Conservation (phyloP, 176 grass and related monocot genomes). For the Poa annua region DNA sequence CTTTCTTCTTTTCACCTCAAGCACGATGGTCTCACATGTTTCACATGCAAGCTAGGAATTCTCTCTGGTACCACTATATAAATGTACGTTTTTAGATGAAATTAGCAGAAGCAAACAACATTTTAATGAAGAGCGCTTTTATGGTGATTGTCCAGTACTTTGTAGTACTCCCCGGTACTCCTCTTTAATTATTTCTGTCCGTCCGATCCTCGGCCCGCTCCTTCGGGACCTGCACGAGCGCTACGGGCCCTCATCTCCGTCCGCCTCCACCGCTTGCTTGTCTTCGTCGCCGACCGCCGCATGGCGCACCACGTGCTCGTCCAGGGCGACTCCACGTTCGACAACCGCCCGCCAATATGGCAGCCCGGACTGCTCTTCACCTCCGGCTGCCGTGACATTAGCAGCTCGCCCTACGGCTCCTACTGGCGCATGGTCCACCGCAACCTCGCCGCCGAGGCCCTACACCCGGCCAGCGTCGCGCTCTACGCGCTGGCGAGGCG, state of each 20-base stretch:
- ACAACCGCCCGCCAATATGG: conserved; percentile 36
- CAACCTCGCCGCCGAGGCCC: conserved; percentile 52
- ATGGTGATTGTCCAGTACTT: too few species aligned
- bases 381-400: conserved; percentile 44
- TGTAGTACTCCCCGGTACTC: too few species aligned
- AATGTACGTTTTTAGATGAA: too few species aligned
- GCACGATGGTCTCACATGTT: too few species aligned
- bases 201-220: not conserved
- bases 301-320: conserved; percentile 55
- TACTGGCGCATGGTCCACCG: conserved; percentile 62
- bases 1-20: too few species aligned
- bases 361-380: conserved; percentile 14
- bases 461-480: conserved; percentile 29
- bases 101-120: too few species aligned
- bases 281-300: conserved; percentile 59
- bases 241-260: conserved; percentile 31
- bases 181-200: too few species aligned
- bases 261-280: conserved; percentile 43
- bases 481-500: conserved; percentile 40
- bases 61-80: too few species aligned
- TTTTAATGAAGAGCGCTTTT: too few species aligned
- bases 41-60: too few species aligned
- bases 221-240: conserved; percentile 44
- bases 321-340: conserved; percentile 49
- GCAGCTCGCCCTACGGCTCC: conserved; percentile 43